Evolutionary conservation across 495 filamentous ascomycete species (phyloP), one percentile per base, ranked within the genome.

Genomic region (Xylaria nigripes): DNA sequence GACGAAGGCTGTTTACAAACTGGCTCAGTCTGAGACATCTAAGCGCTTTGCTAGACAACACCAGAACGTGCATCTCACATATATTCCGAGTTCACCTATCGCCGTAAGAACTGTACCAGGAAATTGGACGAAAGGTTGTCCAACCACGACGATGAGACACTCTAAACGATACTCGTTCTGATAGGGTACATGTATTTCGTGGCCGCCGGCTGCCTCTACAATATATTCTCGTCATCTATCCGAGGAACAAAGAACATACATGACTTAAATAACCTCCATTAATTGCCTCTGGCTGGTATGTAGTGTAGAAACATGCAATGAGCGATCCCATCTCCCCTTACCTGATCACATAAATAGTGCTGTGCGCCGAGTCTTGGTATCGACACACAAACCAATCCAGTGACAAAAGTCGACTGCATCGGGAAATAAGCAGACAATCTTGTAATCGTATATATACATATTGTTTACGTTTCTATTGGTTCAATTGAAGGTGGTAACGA

Each of bases 1-100:
- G 71, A 98, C 93, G 0, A 95, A 92, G 53, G 93, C 93, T 1
- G 92, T 98, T 2, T 97, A 96, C 69, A 97, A 96, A 69, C 78
- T 91, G 16, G 93, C 93, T 3, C 94, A 97, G 60, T 97, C 96
- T 57, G 93, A 97, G 61, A 91, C 91, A 9, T 97, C 94, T 0
- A 90, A 90, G 58, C 73, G 89, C 43, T 76, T 97, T n/a, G 85
- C 93, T 3, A 87, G 86, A 61, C 85, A 91, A 55, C 88, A 97
- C 78, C 86, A 0, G 89, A 96, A 55, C 71, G 94, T 45, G 91
- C 94, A 0, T 95, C 96, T 61, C 84, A 87, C 44, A 83, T 98
- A 27, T 96, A 96, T 62, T 96, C 93, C 9, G 91, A 97, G 66
- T 95, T 96, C 56, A 88, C 89, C 0, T 72, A 83, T 50, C 91